These are phyloP conservation scores for Plectosphaerella sp. DNA, from an alignment of 2,329 filamentous ascomycete species.

Conservation along the genomic window DNA sequence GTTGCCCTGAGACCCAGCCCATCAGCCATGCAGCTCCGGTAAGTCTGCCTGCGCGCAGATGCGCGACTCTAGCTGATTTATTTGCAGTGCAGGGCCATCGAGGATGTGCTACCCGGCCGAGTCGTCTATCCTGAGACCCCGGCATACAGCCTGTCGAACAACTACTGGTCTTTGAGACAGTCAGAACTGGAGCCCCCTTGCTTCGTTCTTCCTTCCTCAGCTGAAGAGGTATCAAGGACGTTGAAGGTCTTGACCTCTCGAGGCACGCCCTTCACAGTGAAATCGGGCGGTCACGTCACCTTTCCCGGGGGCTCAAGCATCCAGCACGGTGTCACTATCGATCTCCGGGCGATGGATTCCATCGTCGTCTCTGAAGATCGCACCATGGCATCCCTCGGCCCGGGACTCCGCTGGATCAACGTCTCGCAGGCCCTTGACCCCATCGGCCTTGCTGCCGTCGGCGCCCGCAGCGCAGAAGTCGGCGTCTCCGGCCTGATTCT, in stretches of 20 bases:
- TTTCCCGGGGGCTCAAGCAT: conserved; percentile 34
- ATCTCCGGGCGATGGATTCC: conserved; percentile 15
- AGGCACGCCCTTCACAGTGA: conserved; percentile 37
- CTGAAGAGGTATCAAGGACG: conserved; percentile 20
- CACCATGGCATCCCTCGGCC: conserved; percentile 20
- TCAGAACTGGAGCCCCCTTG: conserved; percentile 16
- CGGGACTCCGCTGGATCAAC: conserved; percentile 21
- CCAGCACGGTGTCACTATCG: conserved; percentile 21
- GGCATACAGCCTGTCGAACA: conserved; percentile 15
- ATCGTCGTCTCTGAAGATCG: conserved; percentile 9
- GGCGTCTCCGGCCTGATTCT: conserved; percentile 22
- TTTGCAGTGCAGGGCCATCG: conserved; percentile 13
- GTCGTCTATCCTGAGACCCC: conserved; percentile 16
- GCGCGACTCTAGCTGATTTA: not conserved
- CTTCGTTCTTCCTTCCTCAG: conserved; percentile 16
- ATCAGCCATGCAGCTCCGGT: too few relatives aligned
- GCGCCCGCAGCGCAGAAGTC: conserved; percentile 20
- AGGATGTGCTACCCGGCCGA: conserved; percentile 10
- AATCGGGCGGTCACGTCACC: conserved; percentile 45
- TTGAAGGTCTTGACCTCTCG: conserved; percentile 15
- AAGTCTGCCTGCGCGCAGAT: too few relatives aligned
- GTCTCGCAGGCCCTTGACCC: conserved; percentile 21
- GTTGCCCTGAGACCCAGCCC: too few relatives aligned
- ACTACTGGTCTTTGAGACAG: conserved; percentile 27
- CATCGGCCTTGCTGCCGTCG: conserved; percentile 16